Evolutionary conservation across 1,139 yeast species (phyloP), one percentile per base, ranked within the genome.

Genomic region (Debaryomyces udenii): DNA sequence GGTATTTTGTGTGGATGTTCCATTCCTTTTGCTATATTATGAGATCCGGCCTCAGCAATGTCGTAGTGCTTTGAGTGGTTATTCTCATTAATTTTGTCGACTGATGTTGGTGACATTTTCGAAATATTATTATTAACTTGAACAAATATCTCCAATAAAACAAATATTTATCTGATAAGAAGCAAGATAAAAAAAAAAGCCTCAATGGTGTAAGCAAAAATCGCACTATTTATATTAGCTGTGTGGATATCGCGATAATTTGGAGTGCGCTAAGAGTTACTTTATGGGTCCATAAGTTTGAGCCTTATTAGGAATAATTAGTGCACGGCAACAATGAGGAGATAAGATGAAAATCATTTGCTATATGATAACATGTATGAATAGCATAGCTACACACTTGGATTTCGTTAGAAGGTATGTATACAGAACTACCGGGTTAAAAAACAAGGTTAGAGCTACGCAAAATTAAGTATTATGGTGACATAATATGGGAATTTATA

Each of bases 1-100:
- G 90, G 90, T 20, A 73, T 53, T 27, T 65, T 70, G 55, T 67
- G 69, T 3, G 82, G 82, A 45, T 67, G 75, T 10, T 60, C 62
- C 38, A 66, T 63, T 2, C 83, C 83, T 57, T 64, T 67, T 39
- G 81, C 66, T 32, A 77, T 64, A 51, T 77, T 76, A 49, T 76
- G 79, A 5, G 71, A 60, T 9, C 81, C 80, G 42, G 68, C 56
- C 17, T 59, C 53, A 6, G 55, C 55, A 6, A 68, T 49, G 23
- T 59, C 56, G 50, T 70, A 70, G 22, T 15, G n/a, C 14, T 35
- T 35, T 13, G 20, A 24, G 9, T 31, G n/a, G 31, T 6, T 6
- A 10, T n/a, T n/a, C 10, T 16, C 26, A 10, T 6, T 10, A 10
- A 9, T 11, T 17, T 26, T 27, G n/a, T 34, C 37, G 9, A 28